A percentile compares a stretch with the other conserved stretches of the same genome.
Conservation (phyloP, 192 early-diverging fungal species). For the Rhizophagus sp. region DNA sequence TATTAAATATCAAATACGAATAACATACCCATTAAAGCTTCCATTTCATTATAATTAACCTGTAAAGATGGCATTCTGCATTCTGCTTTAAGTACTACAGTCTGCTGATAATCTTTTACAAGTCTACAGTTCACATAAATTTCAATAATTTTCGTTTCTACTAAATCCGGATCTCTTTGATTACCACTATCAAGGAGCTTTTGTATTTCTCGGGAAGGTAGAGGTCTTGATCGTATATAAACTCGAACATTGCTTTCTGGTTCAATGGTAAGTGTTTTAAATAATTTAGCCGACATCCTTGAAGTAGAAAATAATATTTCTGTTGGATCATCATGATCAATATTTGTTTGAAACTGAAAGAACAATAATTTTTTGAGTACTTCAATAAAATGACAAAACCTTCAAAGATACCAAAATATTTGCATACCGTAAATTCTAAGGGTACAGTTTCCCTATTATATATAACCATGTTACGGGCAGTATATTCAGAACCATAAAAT, state of each 20-base stretch:
- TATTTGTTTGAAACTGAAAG: slow-evolving; percentile 59
- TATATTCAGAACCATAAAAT: slow-evolving; percentile 72
- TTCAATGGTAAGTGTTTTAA: slow-evolving; percentile 67
- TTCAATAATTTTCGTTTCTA: slow-evolving; percentile 69
- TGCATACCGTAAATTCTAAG: slow-evolving; percentile 70
- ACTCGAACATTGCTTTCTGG: slow-evolving; percentile 65
- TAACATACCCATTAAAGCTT: slow-evolving; percentile 48
- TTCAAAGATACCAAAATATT: background rate
- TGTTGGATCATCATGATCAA: slow-evolving; percentile 59
- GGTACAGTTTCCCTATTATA: slow-evolving; percentile 73
- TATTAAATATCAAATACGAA: background rate
- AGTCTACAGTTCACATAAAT: slow-evolving; percentile 78
- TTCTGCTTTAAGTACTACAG: slow-evolving; percentile 60
- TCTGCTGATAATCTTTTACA: slow-evolving; percentile 81
- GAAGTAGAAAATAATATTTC: slow-evolving; percentile 81
- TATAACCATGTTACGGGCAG: slow-evolving; percentile 71
- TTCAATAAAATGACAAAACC: background rate
- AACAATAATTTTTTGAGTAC: slow-evolving; percentile 2
- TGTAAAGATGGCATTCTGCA: slow-evolving; percentile 57
- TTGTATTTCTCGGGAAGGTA: slow-evolving; percentile 42
- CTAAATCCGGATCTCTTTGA: slow-evolving; percentile 44
- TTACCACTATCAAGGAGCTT: slow-evolving; percentile 46
- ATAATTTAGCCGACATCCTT: slow-evolving; percentile 68
- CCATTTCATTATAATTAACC: slow-evolving; percentile 44
- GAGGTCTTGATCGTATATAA: slow-evolving; percentile 65